A percentile compares a stretch with the other conserved stretches of the same genome.
Conservation (phyloP, 1,139 yeast species). For the Blastobotrys arbuscula region DNA sequence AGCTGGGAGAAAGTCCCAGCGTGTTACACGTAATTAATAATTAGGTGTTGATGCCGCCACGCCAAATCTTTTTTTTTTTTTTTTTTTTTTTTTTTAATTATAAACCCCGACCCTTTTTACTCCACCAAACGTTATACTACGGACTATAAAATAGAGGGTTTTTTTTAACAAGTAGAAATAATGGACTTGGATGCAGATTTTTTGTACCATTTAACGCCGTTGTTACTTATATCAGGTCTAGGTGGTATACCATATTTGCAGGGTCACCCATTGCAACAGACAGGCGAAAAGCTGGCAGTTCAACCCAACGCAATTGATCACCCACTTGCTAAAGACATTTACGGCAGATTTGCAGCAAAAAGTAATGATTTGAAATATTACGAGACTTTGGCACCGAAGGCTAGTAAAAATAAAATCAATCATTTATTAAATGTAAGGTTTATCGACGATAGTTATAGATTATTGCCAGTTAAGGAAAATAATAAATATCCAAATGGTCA, state of each 20-base stretch:
- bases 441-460: conserved; percentile 13
- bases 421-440: conserved; percentile 25
- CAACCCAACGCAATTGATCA: conserved; percentile 12
- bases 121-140: no score
- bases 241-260: conserved; percentile 15
- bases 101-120: not conserved
- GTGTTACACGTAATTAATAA: no score
- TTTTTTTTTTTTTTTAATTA: no score
- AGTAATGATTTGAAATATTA: conserved; percentile 18
- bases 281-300: conserved; percentile 23
- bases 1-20: no score
- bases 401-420: conserved; percentile 17
- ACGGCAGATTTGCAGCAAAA: conserved; percentile 18
- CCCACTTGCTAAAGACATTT: conserved; percentile 19
- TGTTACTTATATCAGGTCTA: conserved; percentile 27
- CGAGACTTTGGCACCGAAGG: conserved; percentile 21
- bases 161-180: not conserved
- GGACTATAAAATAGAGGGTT: no score
- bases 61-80: no score
- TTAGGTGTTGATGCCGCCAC: not conserved
- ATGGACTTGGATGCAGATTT: conserved; percentile 16
- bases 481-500: conserved; percentile 28
- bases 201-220: conserved; percentile 26
- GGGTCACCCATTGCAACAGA: conserved; percentile 19
- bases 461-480: conserved; percentile 7